phyloP scores from a whole-genome alignment of 371 early-diverging fungal genomes.

The Phascolomyces articulosus region DNA sequence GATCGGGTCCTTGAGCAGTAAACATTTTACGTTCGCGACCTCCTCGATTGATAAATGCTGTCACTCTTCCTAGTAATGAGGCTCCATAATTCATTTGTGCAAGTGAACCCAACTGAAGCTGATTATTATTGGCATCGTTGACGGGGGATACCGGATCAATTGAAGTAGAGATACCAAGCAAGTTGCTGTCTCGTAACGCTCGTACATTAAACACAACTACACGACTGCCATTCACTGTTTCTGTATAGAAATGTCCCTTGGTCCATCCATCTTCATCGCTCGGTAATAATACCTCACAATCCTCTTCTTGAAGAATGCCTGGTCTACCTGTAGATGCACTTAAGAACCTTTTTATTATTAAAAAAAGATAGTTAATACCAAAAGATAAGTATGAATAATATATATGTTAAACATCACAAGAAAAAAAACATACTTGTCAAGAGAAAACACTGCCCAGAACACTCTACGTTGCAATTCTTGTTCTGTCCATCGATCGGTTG shows the following conservation, averaged over 20 bases:
- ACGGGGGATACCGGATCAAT: slow-evolving; percentile 14
- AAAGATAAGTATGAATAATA: too few relatives aligned
- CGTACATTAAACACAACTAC: slow-evolving; percentile 30
- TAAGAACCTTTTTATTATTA: slow-evolving; percentile 21
- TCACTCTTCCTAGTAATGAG: slow-evolving; percentile 47
- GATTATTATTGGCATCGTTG: background rate
- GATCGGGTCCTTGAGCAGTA: slow-evolving; percentile 41
- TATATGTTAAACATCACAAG: too few relatives aligned
- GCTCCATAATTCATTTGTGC: slow-evolving; percentile 26
- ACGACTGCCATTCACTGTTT: slow-evolving; percentile 30
- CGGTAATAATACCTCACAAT: slow-evolving; percentile 57
- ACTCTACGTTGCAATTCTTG: slow-evolving; percentile 53
- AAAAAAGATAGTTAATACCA: too few relatives aligned
- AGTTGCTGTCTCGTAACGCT: slow-evolving; percentile 29
- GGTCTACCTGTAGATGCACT: slow-evolving; percentile 61
- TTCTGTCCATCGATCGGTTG: slow-evolving; percentile 44
- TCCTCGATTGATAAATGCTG: slow-evolving; percentile 53
- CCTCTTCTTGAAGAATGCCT: slow-evolving; percentile 53
- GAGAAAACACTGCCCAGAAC: slow-evolving; percentile 55
- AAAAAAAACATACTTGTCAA: slow-evolving; percentile 41
- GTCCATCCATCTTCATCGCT: slow-evolving; percentile 55
- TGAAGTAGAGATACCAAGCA: slow-evolving; percentile 22
- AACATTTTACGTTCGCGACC: slow-evolving; percentile 30
- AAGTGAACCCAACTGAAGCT: slow-evolving; percentile 19
- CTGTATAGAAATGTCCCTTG: slow-evolving; percentile 41